Evolutionary conservation across 2,329 filamentous ascomycete genomes (phyloP), one percentile per base, ranked within the genome.

Genomic region (Ophidiomyces ophidiicola): DNA sequence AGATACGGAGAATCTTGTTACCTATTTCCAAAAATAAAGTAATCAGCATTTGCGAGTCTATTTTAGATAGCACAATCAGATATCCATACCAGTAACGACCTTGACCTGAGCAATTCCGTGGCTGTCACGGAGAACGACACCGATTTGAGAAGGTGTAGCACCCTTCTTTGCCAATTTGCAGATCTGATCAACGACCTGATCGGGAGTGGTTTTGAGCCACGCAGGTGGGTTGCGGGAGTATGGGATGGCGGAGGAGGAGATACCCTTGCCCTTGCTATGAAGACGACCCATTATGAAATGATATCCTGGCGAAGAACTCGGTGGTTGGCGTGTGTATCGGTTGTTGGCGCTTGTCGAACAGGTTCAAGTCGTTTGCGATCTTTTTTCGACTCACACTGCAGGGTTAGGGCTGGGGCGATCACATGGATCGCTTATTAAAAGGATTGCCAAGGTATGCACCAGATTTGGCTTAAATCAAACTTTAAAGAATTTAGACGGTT

Each of bases 231-330:
- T 79, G 72, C 90, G 88, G 55, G 85, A 94, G 80, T 96, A 98
- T 63, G 92, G 90, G 70, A 96, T 72, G 61, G 90, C 85, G 50
- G 85, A 94, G 71, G 84, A 71, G 55, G 85, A 86, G 72, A 98
- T 98, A 70, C 90, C 92, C 84, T 96, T 96, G 74, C 90, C 88
- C 63, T 94, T 94, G 78, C 76, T 83, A 81, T 98, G 92, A 81
- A 96, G 80, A 76, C 88, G 80, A 80, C 87, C 85, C 85, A 93
- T 93, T 57, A 50, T 51, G 51, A 36, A 34, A 32, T 39, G 26
- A 32, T 38, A 15, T 31, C 15, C 32, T 31, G 10, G 23, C 7
- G 36, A 21, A 33, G 30, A 32, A 39, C 36, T 39, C 23, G 30
- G 34, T 35, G 29, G 41, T 8, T 28, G 40, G 18, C 30, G 29